Base-by-base conservation (phyloP, 2,329 filamentous ascomycete genomes). In the Aplosporella prunicola region DNA sequence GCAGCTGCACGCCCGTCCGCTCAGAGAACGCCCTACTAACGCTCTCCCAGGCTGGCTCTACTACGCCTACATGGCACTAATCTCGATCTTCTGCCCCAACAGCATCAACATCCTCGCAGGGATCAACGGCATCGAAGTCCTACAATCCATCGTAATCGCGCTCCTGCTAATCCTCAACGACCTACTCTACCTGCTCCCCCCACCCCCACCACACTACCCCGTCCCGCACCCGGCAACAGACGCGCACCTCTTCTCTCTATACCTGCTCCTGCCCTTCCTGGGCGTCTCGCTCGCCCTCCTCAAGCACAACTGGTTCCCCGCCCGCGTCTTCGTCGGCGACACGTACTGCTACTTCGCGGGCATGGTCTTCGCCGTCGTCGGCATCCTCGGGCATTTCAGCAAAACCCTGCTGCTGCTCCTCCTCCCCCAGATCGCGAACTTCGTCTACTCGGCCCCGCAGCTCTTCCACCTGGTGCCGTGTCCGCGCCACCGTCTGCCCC, bases 311-410 rank as follows among this genome's bases (percentile, higher is more conserved):
- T 93, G 87, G 84, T 98, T 87, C 56, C 91, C 91, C 0, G 86
- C 89, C 16, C 80, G 78, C 51, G 91, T 96, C 8, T 98, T 98
- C 54, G 89, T 96, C 8, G 91, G 91, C 39, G 91, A 98, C 62
- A 98, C 91, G 4, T 98, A 96, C 71, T 98, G 91, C 72, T 98
- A 98, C 66, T 95, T 98, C 61, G 91, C 91, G 1, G 91, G 91
- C 48, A 98, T 98, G 87, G 84, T 96, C 25, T 98, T 98, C 57
- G 91, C 89, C 37, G 88, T 95, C 29, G 91, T 96, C 47, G 87
- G 86, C 45, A 96, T 98, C 53, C 72, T 95, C 35, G 91, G 91
- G 16, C 91, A 98, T 66, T 98, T 98, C 66, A 93, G 84, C 67
- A 98, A 98, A 66, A 98, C 91, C 1, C 72, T 98, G 30, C 74